Percentiles rank a stretch among this genome's conserved stretches.
phyloP scores from a whole-genome alignment of 129 eudicot species.

The Chrysanthemum lavandulifolium region DNA sequence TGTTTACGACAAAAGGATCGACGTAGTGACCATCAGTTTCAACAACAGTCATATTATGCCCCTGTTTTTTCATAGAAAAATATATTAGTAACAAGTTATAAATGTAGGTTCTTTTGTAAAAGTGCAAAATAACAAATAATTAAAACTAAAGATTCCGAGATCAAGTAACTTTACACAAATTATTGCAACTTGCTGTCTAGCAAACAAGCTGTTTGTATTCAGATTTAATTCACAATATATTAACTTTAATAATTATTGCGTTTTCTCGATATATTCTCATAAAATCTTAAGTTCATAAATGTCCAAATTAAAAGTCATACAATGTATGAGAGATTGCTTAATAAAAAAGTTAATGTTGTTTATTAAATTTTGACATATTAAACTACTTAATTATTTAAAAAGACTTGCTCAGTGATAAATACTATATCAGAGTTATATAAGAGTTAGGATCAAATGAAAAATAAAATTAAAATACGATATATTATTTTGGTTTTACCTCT shows the following conservation, averaged over 20 bases:
- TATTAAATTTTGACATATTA: background rate
- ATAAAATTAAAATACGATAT: background rate
- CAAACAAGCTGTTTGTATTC: background rate
- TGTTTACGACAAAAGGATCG: constrained; percentile 72
- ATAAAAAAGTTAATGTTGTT: too few relatives aligned
- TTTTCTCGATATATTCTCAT: background rate
- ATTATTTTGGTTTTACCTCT: constrained; percentile 46
- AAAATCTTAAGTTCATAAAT: constrained; percentile 1
- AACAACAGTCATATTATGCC: constrained; percentile 88
- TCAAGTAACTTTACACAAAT: background rate
- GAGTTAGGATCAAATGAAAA: too few relatives aligned
- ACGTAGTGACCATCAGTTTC: constrained; percentile 90
- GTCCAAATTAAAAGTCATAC: background rate
- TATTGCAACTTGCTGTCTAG: background rate
- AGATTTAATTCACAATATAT: background rate
- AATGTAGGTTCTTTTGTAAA: background rate
- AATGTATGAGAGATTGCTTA: background rate
- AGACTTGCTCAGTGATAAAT: too few relatives aligned
- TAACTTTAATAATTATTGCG: background rate
- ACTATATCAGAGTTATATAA: too few relatives aligned
- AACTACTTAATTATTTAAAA: background rate
- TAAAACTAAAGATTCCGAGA: background rate
- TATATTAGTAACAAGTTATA: background rate
- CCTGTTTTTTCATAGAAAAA: constrained; percentile 33
- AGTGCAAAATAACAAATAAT: background rate